These are phyloP conservation scores for Candida hispaniensis DNA, from an alignment of 805 yeast genomes.

Conservation along the genomic window DNA sequence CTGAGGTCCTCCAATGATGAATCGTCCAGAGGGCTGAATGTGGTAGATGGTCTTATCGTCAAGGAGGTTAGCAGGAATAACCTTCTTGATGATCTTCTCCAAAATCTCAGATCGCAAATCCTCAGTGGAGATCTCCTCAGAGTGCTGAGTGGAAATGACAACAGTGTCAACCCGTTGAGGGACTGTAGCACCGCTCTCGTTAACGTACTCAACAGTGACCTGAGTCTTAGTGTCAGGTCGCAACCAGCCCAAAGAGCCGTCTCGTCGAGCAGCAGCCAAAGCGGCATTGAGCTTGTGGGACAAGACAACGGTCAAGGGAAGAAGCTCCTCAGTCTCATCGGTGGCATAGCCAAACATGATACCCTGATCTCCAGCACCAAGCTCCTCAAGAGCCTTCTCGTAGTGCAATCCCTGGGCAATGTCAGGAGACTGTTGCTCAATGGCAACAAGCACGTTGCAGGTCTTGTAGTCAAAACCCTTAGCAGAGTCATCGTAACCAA, in stretches of 20 bases:
- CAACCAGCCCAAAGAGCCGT: constrained; percentile 88
- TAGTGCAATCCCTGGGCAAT: constrained; percentile 98
- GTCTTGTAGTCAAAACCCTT: constrained; percentile 99
- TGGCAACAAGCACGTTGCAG: constrained; percentile 96
- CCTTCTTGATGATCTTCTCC: constrained; percentile 79
- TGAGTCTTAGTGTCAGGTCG: constrained; percentile 99
- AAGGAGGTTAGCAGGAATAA: constrained; percentile 78
- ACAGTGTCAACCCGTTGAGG: constrained; percentile 96
- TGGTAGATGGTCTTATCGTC: constrained; percentile 95
- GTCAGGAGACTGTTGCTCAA: constrained; percentile 98
- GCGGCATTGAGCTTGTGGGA: constrained; percentile 96
- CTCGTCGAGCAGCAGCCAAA: constrained; percentile 94
- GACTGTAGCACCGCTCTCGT: constrained; percentile 89
- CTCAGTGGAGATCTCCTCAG: constrained; percentile 89
- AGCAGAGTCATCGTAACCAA: constrained; percentile 91
- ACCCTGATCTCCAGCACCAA: constrained; percentile 99
- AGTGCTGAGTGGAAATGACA: constrained; percentile 96
- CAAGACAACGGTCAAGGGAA: constrained; percentile 88
- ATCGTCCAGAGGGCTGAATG: constrained; percentile 99
- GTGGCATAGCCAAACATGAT: constrained; percentile 99
- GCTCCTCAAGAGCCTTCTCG: constrained; percentile 86
- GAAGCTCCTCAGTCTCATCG: constrained; percentile 95
- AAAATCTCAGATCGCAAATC: constrained; percentile 72
- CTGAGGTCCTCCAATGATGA: constrained; percentile 99
- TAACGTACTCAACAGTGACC: constrained; percentile 93